A percentile compares a stretch with the other conserved stretches of the same genome.
Evolutionary conservation across 148 eudicot species (phyloP).

Genomic region (Vaccinium macrocarpon): DNA sequence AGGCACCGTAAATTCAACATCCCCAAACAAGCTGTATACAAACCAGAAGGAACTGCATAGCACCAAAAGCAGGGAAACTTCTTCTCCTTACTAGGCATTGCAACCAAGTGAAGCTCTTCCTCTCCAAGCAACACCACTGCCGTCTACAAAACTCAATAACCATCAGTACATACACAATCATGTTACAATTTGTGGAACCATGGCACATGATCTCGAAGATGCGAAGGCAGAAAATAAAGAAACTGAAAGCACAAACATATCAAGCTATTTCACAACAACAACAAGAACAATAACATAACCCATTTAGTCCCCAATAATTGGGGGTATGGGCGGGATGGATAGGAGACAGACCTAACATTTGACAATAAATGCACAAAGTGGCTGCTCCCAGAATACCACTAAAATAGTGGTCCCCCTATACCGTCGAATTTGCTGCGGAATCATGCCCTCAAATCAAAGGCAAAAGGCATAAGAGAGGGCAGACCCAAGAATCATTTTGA

Average conservation of each 20-base stretch:
- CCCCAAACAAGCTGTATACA: slow-evolving; percentile 59
- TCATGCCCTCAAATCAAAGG: too few relatives aligned
- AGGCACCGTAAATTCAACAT: slow-evolving; percentile 88
- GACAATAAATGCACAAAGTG: too few relatives aligned
- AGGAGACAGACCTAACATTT: too few relatives aligned
- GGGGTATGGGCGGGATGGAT: too few relatives aligned
- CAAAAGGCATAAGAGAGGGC: too few relatives aligned
- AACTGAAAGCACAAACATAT: not conserved
- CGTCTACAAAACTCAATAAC: slow-evolving; percentile 38
- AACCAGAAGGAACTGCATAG: slow-evolving; percentile 48
- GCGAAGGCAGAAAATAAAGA: not conserved
- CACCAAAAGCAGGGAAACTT: slow-evolving; percentile 97
- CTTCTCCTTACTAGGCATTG: slow-evolving; percentile 92
- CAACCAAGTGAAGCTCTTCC: slow-evolving; percentile 88
- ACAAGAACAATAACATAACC: too few relatives aligned
- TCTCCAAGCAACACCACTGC: slow-evolving; percentile 71
- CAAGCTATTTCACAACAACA: not conserved
- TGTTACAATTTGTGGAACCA: not conserved
- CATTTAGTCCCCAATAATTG: too few relatives aligned
- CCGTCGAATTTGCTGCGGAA: too few relatives aligned
- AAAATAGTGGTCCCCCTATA: too few relatives aligned
- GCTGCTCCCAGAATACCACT: too few relatives aligned
- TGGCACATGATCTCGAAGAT: not conserved
- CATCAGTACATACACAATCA: not conserved
- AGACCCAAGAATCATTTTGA: too few relatives aligned